Base-by-base conservation (phyloP, 106 monocot species). In the Platanthera guangdongensis region DNA sequence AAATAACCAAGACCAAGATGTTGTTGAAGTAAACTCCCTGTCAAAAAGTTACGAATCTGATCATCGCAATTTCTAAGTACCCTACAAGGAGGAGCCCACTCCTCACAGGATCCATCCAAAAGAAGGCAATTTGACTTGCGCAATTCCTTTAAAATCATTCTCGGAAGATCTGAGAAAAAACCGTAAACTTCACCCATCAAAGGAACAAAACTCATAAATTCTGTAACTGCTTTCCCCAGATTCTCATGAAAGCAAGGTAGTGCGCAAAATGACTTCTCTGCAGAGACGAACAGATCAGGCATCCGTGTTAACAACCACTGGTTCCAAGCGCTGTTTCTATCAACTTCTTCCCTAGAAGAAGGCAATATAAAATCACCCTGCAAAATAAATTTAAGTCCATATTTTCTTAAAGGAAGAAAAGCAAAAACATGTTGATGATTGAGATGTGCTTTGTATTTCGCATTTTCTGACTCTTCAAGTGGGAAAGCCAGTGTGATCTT, bases 281-380 rank as follows among this genome's bases (percentile, higher is more conserved):
- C 80, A 54, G 53, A 73, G 62, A 90, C 84, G 87, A 90, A 90
- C 7, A 90, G 65, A 51, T 50, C 65, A 81, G 90, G 90, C 60
- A 87, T 82, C 68, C 85, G 81, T 46, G 87, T 83, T 63, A 90
- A 77, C 22, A 90, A 57, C 87, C 84, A 90, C 81, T 87, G 90
- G 52, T 90, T 90, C 90, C 90, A 90, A 21, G 90, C 87, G 85
- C 90, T 90, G 52, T 87, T 50, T 81, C 73, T 85, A 81, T 90
- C 87, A 57, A 90, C 82, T 83, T 90, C 90, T 80, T 90, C 90
- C 78, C 90, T 86, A 45, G 90, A 90, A 21, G 90, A 90, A 54
- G 90, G 90, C 60, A 90, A 72, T 28, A 90, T 78, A 79, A 90
- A 90, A 79, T 90, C 90, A 81, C 82, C 87, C 68, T 90, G 86